A percentile compares a stretch with the other conserved stretches of the same genome.
Conservation (phyloP, 306 rosid genomes). For the Trifolium fragiferum region DNA sequence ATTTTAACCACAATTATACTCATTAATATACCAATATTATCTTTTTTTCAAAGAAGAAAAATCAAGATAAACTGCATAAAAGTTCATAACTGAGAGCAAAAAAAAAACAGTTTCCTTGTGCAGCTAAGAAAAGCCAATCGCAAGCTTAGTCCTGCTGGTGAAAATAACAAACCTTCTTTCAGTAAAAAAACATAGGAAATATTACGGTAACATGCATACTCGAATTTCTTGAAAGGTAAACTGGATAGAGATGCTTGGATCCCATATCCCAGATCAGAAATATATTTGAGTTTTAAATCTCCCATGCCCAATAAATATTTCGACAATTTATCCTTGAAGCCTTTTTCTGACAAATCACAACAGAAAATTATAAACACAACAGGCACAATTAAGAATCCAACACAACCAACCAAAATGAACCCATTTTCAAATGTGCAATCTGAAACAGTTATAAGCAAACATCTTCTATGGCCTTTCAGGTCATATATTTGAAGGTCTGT, state of each 20-base stretch:
- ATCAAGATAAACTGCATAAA: not conserved
- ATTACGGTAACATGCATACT: slow-evolving; percentile 11
- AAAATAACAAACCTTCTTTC: slow-evolving; percentile 20
- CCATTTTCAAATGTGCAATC: slow-evolving; percentile 47
- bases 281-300: slow-evolving; percentile 37
- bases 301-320: slow-evolving; percentile 34
- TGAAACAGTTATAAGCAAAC: slow-evolving; percentile 47
- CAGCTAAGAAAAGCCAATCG: slow-evolving; percentile 1
- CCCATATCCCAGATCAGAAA: slow-evolving; percentile 15
- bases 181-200: slow-evolving; percentile 4
- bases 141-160: slow-evolving; percentile 2
- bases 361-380: slow-evolving; percentile 49
- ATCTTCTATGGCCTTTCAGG: slow-evolving; percentile 41
- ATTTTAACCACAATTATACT: slow-evolving; percentile 3
- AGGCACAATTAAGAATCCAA: slow-evolving; percentile 45
- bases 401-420: slow-evolving; percentile 50
- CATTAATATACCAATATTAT: not conserved
- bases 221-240: slow-evolving; percentile 20
- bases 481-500: slow-evolving; percentile 35
- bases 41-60: not conserved
- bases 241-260: slow-evolving; percentile 20
- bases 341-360: slow-evolving; percentile 54
- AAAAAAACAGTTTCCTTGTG: not conserved
- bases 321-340: slow-evolving; percentile 49
- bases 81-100: not conserved